Conservation (phyloP, 768 basidiomycete species). For the Mycena sanguinolenta region DNA sequence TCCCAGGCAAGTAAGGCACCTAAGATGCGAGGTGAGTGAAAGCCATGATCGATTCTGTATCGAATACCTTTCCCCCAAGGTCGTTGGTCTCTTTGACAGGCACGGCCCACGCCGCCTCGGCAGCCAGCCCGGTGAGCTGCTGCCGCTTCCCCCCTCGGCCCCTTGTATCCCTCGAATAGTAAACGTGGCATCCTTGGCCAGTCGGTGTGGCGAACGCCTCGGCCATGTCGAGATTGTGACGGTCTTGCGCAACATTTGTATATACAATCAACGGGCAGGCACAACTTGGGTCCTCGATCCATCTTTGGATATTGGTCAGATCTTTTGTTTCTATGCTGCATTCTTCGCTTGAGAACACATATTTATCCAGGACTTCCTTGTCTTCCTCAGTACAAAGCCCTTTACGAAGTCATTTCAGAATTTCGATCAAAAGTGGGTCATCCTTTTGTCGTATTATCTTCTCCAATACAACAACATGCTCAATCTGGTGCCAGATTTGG, state of each 20-base stretch:
- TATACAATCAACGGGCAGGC: constrained; percentile 25
- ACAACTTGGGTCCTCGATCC: not conserved
- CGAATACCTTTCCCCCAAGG: constrained; percentile 23
- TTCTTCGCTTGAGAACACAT: too few species aligned
- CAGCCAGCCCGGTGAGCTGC: constrained; percentile 18
- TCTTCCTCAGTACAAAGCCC: too few species aligned
- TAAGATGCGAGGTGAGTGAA: too few species aligned
- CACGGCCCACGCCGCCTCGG: constrained; percentile 21
- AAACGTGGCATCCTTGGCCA: not conserved
- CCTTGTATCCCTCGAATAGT: constrained; percentile 16
- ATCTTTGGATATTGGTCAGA: too few species aligned
- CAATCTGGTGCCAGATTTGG: not conserved
- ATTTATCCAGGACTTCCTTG: too few species aligned
- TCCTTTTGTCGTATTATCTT: constrained; percentile 38
- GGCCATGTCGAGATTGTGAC: too few species aligned
- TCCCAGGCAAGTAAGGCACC: constrained; percentile 23
- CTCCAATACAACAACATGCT: not conserved
- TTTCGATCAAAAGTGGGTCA: not conserved
- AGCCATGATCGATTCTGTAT: too few species aligned
- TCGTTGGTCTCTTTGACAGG: constrained; percentile 28
- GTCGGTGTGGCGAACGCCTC: too few species aligned
- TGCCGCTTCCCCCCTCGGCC: constrained; percentile 8
- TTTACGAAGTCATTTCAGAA: too few species aligned
- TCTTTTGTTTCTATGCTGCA: too few species aligned
- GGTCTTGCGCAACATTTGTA: constrained; percentile 4